These are phyloP conservation scores for Eremochloa ophiuroides DNA, from an alignment of 176 grass and related monocot species.

Conservation along the genomic window DNA sequence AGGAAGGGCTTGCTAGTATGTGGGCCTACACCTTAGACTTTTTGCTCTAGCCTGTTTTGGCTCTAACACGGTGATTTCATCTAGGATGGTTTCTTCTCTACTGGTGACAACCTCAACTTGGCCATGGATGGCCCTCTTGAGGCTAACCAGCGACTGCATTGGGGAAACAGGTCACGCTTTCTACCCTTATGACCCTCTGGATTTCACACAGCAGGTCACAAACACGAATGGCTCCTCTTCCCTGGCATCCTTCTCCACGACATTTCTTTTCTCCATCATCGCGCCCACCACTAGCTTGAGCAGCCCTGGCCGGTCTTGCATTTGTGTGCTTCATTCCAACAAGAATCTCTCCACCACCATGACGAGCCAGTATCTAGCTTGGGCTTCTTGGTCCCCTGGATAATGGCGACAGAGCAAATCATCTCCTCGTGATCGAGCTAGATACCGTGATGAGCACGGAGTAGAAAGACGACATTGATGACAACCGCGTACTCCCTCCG, in stretches of 20 bases:
- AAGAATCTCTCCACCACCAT: background rate
- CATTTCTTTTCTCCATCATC: conserved; percentile 34
- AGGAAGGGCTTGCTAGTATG: no score
- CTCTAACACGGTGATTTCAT: background rate
- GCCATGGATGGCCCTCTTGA: conserved; percentile 18
- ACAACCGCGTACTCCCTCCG: no score
- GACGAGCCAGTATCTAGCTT: background rate
- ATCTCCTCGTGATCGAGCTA: conserved; percentile 29
- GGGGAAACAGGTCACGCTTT: conserved; percentile 12
- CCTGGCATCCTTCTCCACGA: conserved; percentile 39
- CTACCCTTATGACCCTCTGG: conserved; percentile 13
- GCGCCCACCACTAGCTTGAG: background rate
- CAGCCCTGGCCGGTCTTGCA: conserved; percentile 19
- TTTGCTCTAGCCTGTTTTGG: no score
- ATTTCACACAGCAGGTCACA: background rate
- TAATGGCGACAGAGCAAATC: background rate
- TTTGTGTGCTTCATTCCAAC: conserved; percentile 23
- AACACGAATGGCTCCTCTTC: background rate
- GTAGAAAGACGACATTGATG: conserved; percentile 15
- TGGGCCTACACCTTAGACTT: no score
- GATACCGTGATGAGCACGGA: background rate
- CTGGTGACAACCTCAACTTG: conserved; percentile 12
- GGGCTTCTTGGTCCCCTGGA: background rate
- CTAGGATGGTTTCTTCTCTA: conserved; percentile 41
- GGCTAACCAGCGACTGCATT: conserved; percentile 21